Base-by-base conservation (phyloP, 2,329 filamentous ascomycete species). In the Leptographium radiaticola region DNA sequence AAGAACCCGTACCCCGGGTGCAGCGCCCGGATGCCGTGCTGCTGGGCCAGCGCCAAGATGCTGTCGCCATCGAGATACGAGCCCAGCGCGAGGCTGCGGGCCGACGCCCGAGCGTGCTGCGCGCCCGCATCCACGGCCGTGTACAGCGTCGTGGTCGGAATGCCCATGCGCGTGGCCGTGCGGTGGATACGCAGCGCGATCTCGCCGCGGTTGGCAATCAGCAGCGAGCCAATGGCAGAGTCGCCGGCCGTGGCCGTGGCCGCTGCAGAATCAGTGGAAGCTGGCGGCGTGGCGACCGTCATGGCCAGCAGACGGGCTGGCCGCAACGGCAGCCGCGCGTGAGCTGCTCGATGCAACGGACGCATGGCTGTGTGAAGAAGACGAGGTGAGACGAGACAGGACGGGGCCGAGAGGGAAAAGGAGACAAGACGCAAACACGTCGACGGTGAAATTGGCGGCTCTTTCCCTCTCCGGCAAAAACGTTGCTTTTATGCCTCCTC, bases 1-100 rank as follows among this genome's bases (percentile, higher is more conserved):
- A 97, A 72, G 65, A 95, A 98, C 45, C 93, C 93, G 71, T 98
- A 98, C 30, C 93, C 93, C 0, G 93, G 93, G 68, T 98, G 93
- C 60, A 98, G 84, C 6, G 89, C 91, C 66, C 91, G 81, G 63
- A 94, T 96, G 45, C 86, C 86, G 63, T 91, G 81, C 62, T 86
- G 76, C 71, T 90, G 89, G 15, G 91, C 93, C 55, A 95, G 81
- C 33, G 81, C 77, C 58, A 98, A 91, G 65, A 98, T 97, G 58
- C 87, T 83, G 63, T 95, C 87, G 54, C 90, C 90, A 67, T 98
- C 91, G 44, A 98, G 82, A 66, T 98, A 98, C 9, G 84, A 80
- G 25, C 90, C 90, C 12, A 98, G 79, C 58, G 89, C 89, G 49
- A 95, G 80, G 31, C 90, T 84, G 66, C 87, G 87, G 2, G 87